These are phyloP conservation scores for Camellia granthamiana DNA, from an alignment of 148 eudicot species.

Conservation along the genomic window DNA sequence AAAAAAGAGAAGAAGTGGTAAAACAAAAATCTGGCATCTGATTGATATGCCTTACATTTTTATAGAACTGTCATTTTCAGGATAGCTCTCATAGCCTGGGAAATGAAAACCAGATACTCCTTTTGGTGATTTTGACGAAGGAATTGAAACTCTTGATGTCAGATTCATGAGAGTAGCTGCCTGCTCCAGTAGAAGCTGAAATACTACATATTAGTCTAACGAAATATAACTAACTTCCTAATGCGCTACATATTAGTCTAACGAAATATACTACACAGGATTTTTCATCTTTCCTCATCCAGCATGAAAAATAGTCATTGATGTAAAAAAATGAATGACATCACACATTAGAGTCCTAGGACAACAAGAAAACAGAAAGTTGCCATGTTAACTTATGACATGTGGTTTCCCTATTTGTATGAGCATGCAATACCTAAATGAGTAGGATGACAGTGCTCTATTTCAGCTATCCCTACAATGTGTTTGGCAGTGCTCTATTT, in stretches of 20 bases:
- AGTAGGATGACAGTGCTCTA: not conserved
- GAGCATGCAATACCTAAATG: constrained; percentile 11
- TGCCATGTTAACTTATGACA: not conserved
- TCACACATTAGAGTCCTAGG: too few species aligned
- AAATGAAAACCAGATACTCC: constrained; percentile 63
- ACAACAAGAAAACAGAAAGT: not conserved
- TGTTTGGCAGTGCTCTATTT: too few species aligned
- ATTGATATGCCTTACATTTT: constrained; percentile 61
- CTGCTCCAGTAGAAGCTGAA: constrained; percentile 97
- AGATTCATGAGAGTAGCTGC: constrained; percentile 87
- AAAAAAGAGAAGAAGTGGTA: not conserved
- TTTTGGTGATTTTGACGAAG: constrained; percentile 72
- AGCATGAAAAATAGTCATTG: too few species aligned
- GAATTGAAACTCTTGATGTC: constrained; percentile 58
- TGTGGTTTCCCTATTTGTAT: not conserved
- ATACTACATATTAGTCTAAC: constrained; percentile 25
- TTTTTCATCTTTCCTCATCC: too few species aligned
- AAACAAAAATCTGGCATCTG: not conserved
- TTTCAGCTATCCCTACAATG: too few species aligned
- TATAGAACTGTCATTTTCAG: constrained; percentile 77
- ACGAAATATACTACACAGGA: too few species aligned
- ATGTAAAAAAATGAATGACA: too few species aligned
- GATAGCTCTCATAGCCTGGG: constrained; percentile 96
- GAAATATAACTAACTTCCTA: not conserved
- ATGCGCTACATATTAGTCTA: constrained; percentile 10